A percentile compares a stretch with the other conserved stretches of the same genome.
Evolutionary conservation across 192 early-diverging fungal genomes (phyloP).

Genomic region (Haplosporangium gracile): DNA sequence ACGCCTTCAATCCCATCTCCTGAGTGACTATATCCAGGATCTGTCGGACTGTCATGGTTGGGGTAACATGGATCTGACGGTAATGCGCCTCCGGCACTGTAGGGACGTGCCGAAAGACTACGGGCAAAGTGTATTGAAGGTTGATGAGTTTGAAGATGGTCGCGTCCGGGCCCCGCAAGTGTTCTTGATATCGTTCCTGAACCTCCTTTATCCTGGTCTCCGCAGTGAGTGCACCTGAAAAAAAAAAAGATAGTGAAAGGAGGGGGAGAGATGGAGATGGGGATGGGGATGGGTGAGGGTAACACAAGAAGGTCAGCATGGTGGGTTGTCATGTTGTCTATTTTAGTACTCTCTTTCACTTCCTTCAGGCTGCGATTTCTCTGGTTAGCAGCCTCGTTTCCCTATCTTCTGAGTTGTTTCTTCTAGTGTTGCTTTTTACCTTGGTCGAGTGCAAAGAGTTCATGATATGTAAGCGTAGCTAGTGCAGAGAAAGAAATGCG

Average conservation of each 20-base stretch:
- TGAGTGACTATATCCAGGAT: conserved; percentile 29
- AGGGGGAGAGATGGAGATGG: too few relatives aligned
- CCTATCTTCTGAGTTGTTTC: not conserved
- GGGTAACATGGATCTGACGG: conserved; percentile 39
- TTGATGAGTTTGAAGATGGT: conserved; percentile 53
- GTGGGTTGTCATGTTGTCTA: not conserved
- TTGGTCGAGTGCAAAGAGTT: conserved; percentile 52
- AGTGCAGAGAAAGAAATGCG: not conserved
- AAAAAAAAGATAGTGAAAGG: not conserved
- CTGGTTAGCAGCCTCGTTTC: not conserved
- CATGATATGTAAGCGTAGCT: conserved; percentile 44
- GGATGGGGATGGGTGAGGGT: not conserved
- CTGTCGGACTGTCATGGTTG: conserved; percentile 38
- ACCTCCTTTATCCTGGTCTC: conserved; percentile 40
- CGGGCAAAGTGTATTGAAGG: conserved; percentile 35
- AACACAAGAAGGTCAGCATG: not conserved
- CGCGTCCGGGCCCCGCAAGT: conserved; percentile 29
- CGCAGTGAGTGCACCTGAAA: conserved; percentile 26
- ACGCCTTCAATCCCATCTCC: conserved; percentile 46
- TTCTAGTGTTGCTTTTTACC: conserved; percentile 16
- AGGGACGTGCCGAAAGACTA: conserved; percentile 49
- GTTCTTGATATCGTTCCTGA: conserved; percentile 48
- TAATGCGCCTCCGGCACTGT: conserved; percentile 50
- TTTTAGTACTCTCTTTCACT: not conserved
- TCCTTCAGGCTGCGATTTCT: not conserved